Base-by-base conservation (phyloP, 2,329 filamentous ascomycete species). In the Trichoderma brevicompactum region DNA sequence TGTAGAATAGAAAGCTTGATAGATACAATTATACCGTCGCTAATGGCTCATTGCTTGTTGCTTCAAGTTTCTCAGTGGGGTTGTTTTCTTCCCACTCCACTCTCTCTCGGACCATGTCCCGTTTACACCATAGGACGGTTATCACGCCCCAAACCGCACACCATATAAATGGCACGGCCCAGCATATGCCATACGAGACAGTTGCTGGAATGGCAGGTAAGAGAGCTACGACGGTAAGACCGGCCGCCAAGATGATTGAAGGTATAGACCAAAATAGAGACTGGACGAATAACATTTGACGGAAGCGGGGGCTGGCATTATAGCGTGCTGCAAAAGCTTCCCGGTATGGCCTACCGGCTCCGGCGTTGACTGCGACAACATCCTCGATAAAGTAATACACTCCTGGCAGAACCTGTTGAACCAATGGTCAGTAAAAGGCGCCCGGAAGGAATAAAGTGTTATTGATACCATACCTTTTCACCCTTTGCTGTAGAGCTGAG, bases 341-440 rank as follows among this genome's bases (percentile, higher is more conserved):
- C 49, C 79, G 75, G 50, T 76, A 81, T 0, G 78, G 77, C 41
- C 76, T 74, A n/a, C 78, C 78, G 9, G 85, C 87, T 3, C 81
- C 83, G 19, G 86, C 88, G 71, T 90, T 89, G 46, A 91, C 88
- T 5, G 86, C 87, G 13, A 89, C 82, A 28, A 89, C 82, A 70
- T 91, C 88, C 74, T 91, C 88, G 32, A 90, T 84, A 36, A 90
- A 80, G 56, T 88, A 88, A 69, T 89, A 88, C 1, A 85, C 81
- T 2, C 85, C 83, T 0, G 88, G 88, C 3, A 84, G 81, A 65
- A 89, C 84, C 73, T 79, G 0, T 19, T 10, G 7, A 8, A 50
- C 19, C 10, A 19, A 32, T 5, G 5, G 40, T 66, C 7, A 54
- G 32, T 28, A 36, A 15, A 44, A 61, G 19, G 12, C 23, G 15